Base-by-base conservation (phyloP, 257 asterid species). In the Salvia rosmarinus region DNA sequence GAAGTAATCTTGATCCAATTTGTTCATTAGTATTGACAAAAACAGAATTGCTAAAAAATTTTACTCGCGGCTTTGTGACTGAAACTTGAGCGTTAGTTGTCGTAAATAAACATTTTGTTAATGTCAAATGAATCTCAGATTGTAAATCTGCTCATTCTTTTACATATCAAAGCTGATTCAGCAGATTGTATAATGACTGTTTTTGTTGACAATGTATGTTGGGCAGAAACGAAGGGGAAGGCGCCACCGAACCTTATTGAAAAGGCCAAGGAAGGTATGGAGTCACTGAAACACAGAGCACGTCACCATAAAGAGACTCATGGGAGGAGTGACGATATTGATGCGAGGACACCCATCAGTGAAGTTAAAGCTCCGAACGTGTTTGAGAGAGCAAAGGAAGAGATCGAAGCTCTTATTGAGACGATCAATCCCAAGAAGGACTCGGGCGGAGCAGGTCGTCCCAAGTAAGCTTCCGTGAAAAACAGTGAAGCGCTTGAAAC, bases 361-460 rank as follows among this genome's bases (percentile, higher is more conserved):
- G 83, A 81, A 62, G 86, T 89, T 7, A 89, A 80, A 82, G 96
- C 85, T 25, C 96, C 98, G n/a, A 86, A 66, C 40, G 78, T 92
- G 73, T 88, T 92, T 55, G 92, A 85, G 72, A 81, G 96, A 76
- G 98, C 96, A 17, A 92, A 92, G 87, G 98, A 92, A 81, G 96
- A 92, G 78, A 72, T 92, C 12, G 94, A 89, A 70, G 98, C 96
- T 56, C 71, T 89, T 62, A 32, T 88, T 43, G 83, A 71, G 11
- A 35, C 92, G 35, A 76, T 88, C 73, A 87, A 82, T 76, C 85
- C 87, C 13, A 87, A 83, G 80, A 89, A 86, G 75, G 85, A 79
- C 70, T 67, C n/a, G n/a, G n/a, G n/a, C n/a, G n/a, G n/a, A n/a
- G n/a, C 88, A n/a, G 58, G 40, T 6, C 43, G 62, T 6, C 23